These are phyloP conservation scores for Debaryomycetaceae sp. DNA, from an alignment of 1,139 yeast genomes.

Conservation along the genomic window DNA sequence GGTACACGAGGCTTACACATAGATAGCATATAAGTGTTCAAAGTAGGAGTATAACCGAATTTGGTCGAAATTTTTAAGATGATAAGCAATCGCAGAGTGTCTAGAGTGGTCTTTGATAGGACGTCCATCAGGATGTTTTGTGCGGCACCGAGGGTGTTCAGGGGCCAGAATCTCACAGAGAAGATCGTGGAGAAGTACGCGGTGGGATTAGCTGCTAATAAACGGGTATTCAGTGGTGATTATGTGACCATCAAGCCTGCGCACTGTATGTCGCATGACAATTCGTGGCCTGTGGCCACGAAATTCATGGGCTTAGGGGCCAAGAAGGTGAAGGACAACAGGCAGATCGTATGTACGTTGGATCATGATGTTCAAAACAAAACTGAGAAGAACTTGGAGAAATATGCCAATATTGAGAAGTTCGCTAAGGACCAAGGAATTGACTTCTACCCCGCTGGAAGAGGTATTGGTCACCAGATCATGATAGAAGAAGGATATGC, in stretches of 20 bases:
- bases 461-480: conserved; percentile 98
- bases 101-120: not conserved
- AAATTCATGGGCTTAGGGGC: conserved; percentile 97
- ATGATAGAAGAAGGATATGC: conserved; percentile 99
- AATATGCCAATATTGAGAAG: conserved; percentile 81
- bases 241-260: conserved; percentile 94
- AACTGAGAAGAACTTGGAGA: conserved; percentile 78
- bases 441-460: conserved; percentile 96
- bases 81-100: not conserved
- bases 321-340: conserved; percentile 69
- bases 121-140: conserved; percentile 11
- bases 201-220: conserved; percentile 70
- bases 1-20: not conserved
- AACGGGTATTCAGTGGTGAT: conserved; percentile 82
- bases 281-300: conserved; percentile 98
- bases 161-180: conserved; percentile 85
- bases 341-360: conserved; percentile 91
- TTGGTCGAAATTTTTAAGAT: too few species aligned
- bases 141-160: conserved; percentile 12
- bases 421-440: conserved; percentile 92
- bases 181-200: conserved; percentile 93
- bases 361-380: conserved; percentile 98
- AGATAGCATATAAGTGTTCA: not conserved
- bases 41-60: not conserved
- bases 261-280: conserved; percentile 98